Base-by-base conservation (phyloP, 2,329 filamentous ascomycete species). In the Fusarium temperatum region DNA sequence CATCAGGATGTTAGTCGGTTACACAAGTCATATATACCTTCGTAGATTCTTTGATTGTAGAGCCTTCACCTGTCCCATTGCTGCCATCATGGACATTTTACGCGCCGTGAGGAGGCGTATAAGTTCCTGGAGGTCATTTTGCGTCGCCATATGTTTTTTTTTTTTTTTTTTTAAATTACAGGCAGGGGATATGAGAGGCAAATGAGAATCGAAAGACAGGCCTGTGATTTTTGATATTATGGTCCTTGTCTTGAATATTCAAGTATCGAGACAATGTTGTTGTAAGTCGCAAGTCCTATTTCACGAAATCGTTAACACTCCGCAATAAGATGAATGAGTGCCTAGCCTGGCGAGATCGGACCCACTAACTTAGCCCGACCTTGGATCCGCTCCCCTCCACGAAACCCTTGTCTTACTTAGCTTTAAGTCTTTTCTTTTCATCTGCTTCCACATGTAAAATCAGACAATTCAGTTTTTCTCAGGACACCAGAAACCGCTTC, bases 41-140 rank as follows among this genome's bases (percentile, higher is more conserved):
- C 84, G 84, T 28, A 91, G 83, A 45, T 86, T 86, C 47, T 85
- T 87, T 6, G 81, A 77, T 78, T 91, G 89, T 3, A 91, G 83
- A 7, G 87, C 84, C 78, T 88, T 90, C 66, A 91, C 84, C 71
- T 90, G 87, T 48, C 83, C 80, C 85, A 91, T 88, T 32, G 89
- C 89, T 60, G 86, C 85, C 80, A 91, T 84, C 82, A 91, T 89
- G 8, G 89, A 83, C 59, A 89, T 81, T 77, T 89, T 91, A 60
- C 89, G 87, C 53, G 86, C 84, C 8, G 88, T 91, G 74, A 91
- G 82, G 62, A 91, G 84, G 53, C 89, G 88, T 60, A 91, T 83
- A 22, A 91, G 85, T 77, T 90, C 89, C 75, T 91, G 89, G 28
- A 91, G 81, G 73, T 91, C 89, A 68, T 88, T 85, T 71, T 90